Percentiles rank a stretch among this genome's conserved stretches.
Evolutionary conservation across 2,329 filamentous ascomycete species (phyloP).

Genomic region (Fusarium kyushuense): DNA sequence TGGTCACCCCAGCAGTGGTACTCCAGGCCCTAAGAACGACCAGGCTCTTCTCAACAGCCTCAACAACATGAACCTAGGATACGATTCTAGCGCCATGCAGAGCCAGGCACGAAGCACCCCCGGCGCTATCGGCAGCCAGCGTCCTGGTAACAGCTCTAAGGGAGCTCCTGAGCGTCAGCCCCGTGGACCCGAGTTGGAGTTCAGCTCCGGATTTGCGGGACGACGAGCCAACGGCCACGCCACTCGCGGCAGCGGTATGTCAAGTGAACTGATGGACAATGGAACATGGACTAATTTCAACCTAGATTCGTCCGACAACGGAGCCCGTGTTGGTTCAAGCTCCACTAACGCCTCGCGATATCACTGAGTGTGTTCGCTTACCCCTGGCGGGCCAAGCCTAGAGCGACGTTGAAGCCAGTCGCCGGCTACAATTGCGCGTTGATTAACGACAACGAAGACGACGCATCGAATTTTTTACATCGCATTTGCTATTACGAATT

Average conservation of each 20-base stretch:
- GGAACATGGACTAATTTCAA: slow-evolving; percentile 26
- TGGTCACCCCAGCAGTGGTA: slow-evolving; percentile 53
- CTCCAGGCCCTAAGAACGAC: slow-evolving; percentile 56
- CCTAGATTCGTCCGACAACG: slow-evolving; percentile 59
- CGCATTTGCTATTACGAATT: slow-evolving; percentile 54
- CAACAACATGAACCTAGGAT: slow-evolving; percentile 64
- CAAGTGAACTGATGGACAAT: not conserved
- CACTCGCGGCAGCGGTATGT: slow-evolving; percentile 71
- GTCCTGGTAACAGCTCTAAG: slow-evolving; percentile 59
- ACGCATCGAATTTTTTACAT: slow-evolving; percentile 46
- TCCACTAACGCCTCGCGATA: slow-evolving; percentile 54
- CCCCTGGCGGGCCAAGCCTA: slow-evolving; percentile 17
- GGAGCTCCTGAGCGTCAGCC: slow-evolving; percentile 71
- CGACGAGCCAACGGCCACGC: slow-evolving; percentile 72
- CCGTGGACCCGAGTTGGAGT: slow-evolving; percentile 73
- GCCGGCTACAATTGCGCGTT: slow-evolving; percentile 28
- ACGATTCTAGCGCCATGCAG: slow-evolving; percentile 59
- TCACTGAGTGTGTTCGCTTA: slow-evolving; percentile 47
- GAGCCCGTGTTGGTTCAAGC: slow-evolving; percentile 54
- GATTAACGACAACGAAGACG: slow-evolving; percentile 46
- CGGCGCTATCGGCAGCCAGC: slow-evolving; percentile 74
- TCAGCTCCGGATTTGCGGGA: slow-evolving; percentile 63
- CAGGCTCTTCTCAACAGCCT: slow-evolving; percentile 62
- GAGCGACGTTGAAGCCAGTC: slow-evolving; percentile 19
- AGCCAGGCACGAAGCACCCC: slow-evolving; percentile 61